phyloP scores from a whole-genome alignment of 306 rosid genomes.

The Ormosia semicastrata region DNA sequence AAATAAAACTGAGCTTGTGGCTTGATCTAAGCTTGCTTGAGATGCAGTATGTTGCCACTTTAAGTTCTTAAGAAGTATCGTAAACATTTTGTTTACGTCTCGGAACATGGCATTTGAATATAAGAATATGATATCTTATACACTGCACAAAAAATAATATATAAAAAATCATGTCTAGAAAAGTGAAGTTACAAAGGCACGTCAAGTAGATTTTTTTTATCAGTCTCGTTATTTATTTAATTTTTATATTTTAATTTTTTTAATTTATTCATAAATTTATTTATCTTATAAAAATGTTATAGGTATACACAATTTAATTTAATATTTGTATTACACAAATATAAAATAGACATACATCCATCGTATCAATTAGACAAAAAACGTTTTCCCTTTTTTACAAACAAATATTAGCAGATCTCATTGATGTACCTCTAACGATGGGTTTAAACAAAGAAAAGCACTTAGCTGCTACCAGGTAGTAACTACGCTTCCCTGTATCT shows the following conservation, averaged over 20 bases:
- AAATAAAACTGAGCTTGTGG: neutral
- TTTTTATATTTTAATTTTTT: too few relatives aligned
- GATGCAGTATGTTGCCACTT: neutral
- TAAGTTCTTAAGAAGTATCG: conserved; percentile 17
- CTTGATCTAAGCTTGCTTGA: neutral
- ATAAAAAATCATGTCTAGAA: neutral
- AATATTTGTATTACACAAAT: too few relatives aligned
- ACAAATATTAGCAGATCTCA: neutral
- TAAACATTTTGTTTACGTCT: neutral
- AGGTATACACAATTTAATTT: too few relatives aligned
- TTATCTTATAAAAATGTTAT: too few relatives aligned
- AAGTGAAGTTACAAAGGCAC: neutral
- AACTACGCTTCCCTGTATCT: too few relatives aligned
- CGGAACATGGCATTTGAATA: neutral
- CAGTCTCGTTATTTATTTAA: too few relatives aligned
- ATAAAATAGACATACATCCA: too few relatives aligned
- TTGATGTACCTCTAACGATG: neutral
- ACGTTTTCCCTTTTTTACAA: too few relatives aligned
- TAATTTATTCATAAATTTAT: too few relatives aligned
- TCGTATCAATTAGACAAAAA: too few relatives aligned
- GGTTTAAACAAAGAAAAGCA: neutral
- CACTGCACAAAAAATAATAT: neutral
- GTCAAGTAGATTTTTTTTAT: neutral
- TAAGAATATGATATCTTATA: neutral
- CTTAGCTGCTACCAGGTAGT: too few relatives aligned